Evolutionary conservation across 768 basidiomycete species (phyloP).

Genomic region (Tricholoma furcatifolium): DNA sequence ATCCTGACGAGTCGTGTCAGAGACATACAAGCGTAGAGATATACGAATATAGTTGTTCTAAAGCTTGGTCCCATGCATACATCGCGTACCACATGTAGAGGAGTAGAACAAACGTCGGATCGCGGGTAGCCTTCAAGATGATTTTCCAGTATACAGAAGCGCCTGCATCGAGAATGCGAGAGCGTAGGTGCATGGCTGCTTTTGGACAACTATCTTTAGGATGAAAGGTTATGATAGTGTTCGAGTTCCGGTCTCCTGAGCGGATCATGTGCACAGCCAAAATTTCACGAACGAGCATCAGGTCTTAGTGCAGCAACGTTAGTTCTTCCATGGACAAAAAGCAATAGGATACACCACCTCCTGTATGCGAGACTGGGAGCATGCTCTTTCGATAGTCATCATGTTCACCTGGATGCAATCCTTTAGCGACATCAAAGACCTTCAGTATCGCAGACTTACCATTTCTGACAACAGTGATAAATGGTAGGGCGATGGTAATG

Average conservation of each 20-base stretch:
- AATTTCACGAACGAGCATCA: slow-evolving; percentile 33
- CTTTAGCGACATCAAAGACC: too few relatives aligned
- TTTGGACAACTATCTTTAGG: slow-evolving; percentile 10
- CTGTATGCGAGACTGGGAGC: slow-evolving; percentile 2
- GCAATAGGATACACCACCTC: neutral
- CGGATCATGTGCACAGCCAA: slow-evolving; percentile 40
- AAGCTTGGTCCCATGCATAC: slow-evolving; percentile 61
- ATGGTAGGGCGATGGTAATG: too few relatives aligned
- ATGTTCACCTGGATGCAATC: neutral
- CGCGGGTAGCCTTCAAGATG: slow-evolving; percentile 38
- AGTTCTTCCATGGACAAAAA: too few relatives aligned
- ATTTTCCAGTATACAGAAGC: slow-evolving; percentile 49
- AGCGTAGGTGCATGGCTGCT: slow-evolving; percentile 13
- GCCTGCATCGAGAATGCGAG: slow-evolving; percentile 21
- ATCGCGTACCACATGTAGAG: slow-evolving; percentile 58
- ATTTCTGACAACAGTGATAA: neutral
- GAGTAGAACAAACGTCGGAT: slow-evolving; percentile 56
- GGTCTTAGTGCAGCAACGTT: neutral
- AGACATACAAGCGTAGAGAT: slow-evolving; percentile 45
- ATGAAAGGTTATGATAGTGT: slow-evolving; percentile 15
- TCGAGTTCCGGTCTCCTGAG: neutral
- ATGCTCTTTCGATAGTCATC: slow-evolving; percentile 6
- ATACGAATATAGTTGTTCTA: slow-evolving; percentile 52
- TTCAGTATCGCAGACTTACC: too few relatives aligned
- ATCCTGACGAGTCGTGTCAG: neutral